A percentile compares a stretch with the other conserved stretches of the same genome.
These are phyloP conservation scores for Ophiobolus disseminans DNA, from an alignment of 2,329 filamentous ascomycete species.

Conservation along the genomic window DNA sequence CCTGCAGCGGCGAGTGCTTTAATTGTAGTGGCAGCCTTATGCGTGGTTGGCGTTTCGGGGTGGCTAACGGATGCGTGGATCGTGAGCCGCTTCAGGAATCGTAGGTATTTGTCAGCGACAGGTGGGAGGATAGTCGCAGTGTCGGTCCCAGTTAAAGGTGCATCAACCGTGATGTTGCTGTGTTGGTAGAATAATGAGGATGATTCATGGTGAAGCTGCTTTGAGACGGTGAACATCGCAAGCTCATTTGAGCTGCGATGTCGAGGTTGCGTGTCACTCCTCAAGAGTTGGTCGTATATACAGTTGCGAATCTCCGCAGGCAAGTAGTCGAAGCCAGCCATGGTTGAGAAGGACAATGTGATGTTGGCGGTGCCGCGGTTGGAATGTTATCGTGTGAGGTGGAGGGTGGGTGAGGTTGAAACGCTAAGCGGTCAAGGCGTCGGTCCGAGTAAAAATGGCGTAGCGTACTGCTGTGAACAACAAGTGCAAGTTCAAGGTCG, in stretches of 20 bases:
- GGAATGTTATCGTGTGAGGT: neutral
- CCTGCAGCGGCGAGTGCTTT: constrained; percentile 14
- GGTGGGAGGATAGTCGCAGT: constrained; percentile 22
- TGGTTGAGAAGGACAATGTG: neutral
- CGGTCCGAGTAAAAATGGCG: no score
- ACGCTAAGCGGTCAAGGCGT: neutral
- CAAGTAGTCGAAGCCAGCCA: constrained; percentile 16
- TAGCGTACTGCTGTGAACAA: neutral
- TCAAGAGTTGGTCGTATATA: constrained; percentile 21
- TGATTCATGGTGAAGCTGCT: constrained; percentile 24
- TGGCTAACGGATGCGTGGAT: constrained; percentile 11
- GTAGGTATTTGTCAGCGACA: constrained; percentile 26
- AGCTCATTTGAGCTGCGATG: constrained; percentile 2
- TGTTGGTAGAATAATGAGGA: constrained; percentile 32
- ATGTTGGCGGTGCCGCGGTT: neutral
- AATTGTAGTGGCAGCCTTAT: constrained; percentile 16
- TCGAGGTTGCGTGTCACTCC: neutral
- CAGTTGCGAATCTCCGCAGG: constrained; percentile 29
- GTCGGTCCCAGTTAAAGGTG: neutral
- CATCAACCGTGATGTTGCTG: constrained; percentile 12
- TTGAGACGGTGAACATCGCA: constrained; percentile 22
- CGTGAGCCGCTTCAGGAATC: constrained; percentile 19
- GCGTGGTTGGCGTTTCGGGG: constrained; percentile 3
- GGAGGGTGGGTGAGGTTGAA: neutral
- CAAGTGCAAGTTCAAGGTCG: neutral